Percentiles rank a stretch among this genome's conserved stretches.
phyloP scores from a whole-genome alignment of 345 rosid genomes.

The Firmiana major region DNA sequence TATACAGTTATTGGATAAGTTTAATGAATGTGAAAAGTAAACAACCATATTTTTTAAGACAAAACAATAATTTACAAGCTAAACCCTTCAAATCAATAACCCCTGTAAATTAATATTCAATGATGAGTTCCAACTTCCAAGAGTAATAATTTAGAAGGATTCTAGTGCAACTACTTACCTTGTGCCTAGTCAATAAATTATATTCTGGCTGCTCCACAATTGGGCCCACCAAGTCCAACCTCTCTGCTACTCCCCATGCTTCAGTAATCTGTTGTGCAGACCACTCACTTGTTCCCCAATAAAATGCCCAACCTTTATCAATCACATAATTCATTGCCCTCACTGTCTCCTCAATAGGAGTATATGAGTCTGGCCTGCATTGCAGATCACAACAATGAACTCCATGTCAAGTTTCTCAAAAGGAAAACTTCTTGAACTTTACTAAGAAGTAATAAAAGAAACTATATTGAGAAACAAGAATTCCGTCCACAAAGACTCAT shows the following conservation, averaged over 20 bases:
- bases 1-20: no score
- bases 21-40: no score
- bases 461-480: background rate
- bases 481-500: background rate
- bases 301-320: slow-evolving; percentile 97
- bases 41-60: no score
- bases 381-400: slow-evolving; percentile 9
- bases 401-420: background rate
- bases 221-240: slow-evolving; percentile 86
- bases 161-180: slow-evolving; percentile 32
- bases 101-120: no score
- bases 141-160: no score
- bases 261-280: slow-evolving; percentile 95
- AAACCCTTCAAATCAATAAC: no score
- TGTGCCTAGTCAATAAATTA: slow-evolving; percentile 84
- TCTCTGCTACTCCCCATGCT: slow-evolving; percentile 89
- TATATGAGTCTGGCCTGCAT: slow-evolving; percentile 76
- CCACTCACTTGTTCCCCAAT: slow-evolving; percentile 99
- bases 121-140: no score
- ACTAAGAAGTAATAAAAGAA: background rate
- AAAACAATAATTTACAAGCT: no score
- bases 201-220: slow-evolving; percentile 96
- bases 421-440: background rate
- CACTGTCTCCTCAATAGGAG: slow-evolving; percentile 95
- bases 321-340: slow-evolving; percentile 93